A percentile compares a stretch with the other conserved stretches of the same genome.
Evolutionary conservation across 108 stramenopile species (phyloP).

Genomic region (Cylindrotheca fusiformis): DNA sequence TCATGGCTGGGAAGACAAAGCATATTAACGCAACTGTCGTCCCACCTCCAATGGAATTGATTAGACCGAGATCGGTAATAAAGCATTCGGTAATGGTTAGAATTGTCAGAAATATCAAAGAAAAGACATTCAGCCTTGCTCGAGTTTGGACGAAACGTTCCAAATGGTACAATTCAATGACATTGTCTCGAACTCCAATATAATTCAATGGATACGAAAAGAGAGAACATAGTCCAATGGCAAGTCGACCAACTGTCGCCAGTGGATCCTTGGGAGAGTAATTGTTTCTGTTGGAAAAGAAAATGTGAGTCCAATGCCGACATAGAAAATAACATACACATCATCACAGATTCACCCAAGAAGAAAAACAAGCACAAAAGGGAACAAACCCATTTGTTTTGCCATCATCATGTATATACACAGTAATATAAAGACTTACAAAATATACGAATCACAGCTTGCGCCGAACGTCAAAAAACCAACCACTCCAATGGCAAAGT

Average conservation of each 20-base stretch:
- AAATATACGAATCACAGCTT: no score
- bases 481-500: no score
- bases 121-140: constrained; percentile 54
- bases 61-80: constrained; percentile 51
- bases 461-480: no score
- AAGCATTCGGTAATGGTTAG: constrained; percentile 38
- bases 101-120: constrained; percentile 39
- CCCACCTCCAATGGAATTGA: constrained; percentile 84
- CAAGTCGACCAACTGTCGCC: constrained; percentile 67
- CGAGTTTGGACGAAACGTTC: constrained; percentile 53
- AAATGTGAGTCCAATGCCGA: no score
- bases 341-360: no score
- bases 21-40: constrained; percentile 69
- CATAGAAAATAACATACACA: no score
- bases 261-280: constrained; percentile 71
- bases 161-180: constrained; percentile 58
- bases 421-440: no score
- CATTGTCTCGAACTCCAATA: constrained; percentile 78
- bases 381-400: no score
- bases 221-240: constrained; percentile 61
- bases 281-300: no score
- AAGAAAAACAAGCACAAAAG: no score
- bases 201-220: constrained; percentile 89
- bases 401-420: no score
- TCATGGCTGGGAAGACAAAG: constrained; percentile 85